A percentile compares a stretch with the other conserved stretches of the same genome.
These are phyloP conservation scores for Chlorociboria aeruginascens DNA, from an alignment of 495 filamentous ascomycete species.

Conservation along the genomic window DNA sequence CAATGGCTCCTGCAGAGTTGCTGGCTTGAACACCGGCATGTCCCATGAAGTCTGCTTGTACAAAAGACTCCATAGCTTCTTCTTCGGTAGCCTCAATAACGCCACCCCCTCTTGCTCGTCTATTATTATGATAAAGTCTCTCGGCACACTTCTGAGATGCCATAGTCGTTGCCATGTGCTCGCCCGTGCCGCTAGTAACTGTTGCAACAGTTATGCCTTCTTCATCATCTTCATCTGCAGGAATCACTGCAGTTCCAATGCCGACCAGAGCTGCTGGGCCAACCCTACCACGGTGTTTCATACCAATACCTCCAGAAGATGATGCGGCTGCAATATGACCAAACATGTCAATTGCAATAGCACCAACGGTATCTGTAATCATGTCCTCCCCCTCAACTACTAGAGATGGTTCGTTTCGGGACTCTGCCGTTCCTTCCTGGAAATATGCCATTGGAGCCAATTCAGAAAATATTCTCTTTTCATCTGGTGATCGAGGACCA, in stretches of 20 bases:
- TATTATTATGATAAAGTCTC: slow-evolving; percentile 56
- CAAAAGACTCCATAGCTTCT: slow-evolving; percentile 55
- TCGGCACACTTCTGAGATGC: slow-evolving; percentile 70
- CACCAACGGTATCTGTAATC: slow-evolving; percentile 90
- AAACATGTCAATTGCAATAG: slow-evolving; percentile 74
- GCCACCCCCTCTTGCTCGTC: slow-evolving; percentile 42
- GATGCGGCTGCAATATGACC: slow-evolving; percentile 94
- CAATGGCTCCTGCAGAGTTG: slow-evolving; percentile 64
- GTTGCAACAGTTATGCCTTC: slow-evolving; percentile 54
- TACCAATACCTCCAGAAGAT: slow-evolving; percentile 96
- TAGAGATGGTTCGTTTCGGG: neutral
- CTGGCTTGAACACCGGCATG: slow-evolving; percentile 68
- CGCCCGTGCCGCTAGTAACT: slow-evolving; percentile 87
- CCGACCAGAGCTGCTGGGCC: slow-evolving; percentile 90
- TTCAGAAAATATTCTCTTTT: neutral
- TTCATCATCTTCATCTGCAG: slow-evolving; percentile 47
- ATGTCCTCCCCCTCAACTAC: slow-evolving; percentile 26
- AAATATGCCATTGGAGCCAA: slow-evolving; percentile 1
- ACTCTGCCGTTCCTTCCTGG: slow-evolving; percentile 16
- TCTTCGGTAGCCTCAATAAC: slow-evolving; percentile 58
- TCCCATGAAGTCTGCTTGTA: slow-evolving; percentile 68
- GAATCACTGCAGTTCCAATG: slow-evolving; percentile 79
- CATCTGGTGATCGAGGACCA: slow-evolving; percentile 4
- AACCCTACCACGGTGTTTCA: slow-evolving; percentile 87
- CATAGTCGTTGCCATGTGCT: slow-evolving; percentile 90